Percentiles rank a stretch among this genome's conserved stretches.
These are phyloP conservation scores for Chimonanthus salicifolius DNA, from an alignment of 164 flowering plant species.

Conservation along the genomic window DNA sequence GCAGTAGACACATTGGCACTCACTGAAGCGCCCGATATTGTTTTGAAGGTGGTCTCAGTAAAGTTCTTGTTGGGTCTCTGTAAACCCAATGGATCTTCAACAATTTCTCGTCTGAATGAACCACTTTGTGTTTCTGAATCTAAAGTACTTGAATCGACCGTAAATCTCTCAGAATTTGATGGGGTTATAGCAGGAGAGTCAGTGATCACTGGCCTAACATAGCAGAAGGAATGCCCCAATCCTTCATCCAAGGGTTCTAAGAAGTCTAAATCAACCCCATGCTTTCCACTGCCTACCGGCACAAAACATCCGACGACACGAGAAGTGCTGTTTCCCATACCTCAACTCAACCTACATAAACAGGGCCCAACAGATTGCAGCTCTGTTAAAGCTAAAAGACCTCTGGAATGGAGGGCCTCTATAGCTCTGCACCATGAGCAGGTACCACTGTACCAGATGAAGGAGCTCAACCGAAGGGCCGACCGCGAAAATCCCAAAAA, in stretches of 20 bases:
- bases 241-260: conserved; percentile 67
- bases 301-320: conserved; percentile 34
- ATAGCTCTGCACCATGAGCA: conserved; percentile 25
- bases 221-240: conserved; percentile 66
- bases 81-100: conserved; percentile 33
- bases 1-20: conserved; percentile 63
- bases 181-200: conserved; percentile 58
- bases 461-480: conserved; percentile 10
- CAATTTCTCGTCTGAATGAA: conserved; percentile 42
- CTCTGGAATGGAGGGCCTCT: conserved; percentile 19
- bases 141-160: conserved; percentile 53
- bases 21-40: conserved; percentile 71
- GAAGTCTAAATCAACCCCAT: conserved; percentile 30
- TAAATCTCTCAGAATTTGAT: conserved; percentile 62
- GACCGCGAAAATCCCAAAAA: conserved; percentile 14
- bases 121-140: conserved; percentile 56
- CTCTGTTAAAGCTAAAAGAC: conserved; percentile 1
- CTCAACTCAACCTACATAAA: conserved; percentile 9
- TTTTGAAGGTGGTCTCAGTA: conserved; percentile 49
- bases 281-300: conserved; percentile 23
- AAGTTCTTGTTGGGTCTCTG: conserved; percentile 33
- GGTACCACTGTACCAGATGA: conserved; percentile 11
- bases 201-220: conserved; percentile 48
- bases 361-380: not conserved
- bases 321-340: conserved; percentile 36